These are phyloP conservation scores for Vitis riparia DNA, from an alignment of 164 flowering plant species.

Conservation along the genomic window DNA sequence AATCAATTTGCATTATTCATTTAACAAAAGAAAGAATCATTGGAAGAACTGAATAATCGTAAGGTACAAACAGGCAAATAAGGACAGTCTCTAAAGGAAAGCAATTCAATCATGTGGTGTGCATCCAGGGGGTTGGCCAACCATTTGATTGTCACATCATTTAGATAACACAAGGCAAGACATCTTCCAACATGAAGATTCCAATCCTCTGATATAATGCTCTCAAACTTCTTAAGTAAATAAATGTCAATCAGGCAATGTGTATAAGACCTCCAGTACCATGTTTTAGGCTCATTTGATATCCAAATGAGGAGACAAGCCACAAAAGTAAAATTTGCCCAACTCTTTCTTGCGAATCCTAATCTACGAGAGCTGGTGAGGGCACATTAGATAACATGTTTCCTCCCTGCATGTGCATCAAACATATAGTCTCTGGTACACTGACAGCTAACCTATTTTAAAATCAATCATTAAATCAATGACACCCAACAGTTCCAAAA, in stretches of 20 bases:
- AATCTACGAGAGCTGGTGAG: too few relatives aligned
- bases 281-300: not conserved
- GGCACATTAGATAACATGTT: not conserved
- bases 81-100: not conserved
- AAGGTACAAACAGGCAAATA: not conserved
- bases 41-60: not conserved
- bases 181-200: not conserved
- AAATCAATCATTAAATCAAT: not conserved
- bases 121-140: not conserved
- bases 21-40: conserved; percentile 4
- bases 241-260: not conserved
- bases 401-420: not conserved
- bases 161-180: not conserved
- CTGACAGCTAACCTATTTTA: not conserved
- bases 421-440: not conserved
- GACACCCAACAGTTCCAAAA: conserved; percentile 7
- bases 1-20: conserved; percentile 8
- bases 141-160: not conserved
- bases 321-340: not conserved
- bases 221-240: not conserved
- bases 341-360: not conserved
- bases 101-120: not conserved
- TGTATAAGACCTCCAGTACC: not conserved
- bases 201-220: not conserved
- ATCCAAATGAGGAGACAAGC: not conserved